Conservation (phyloP, 2,329 filamentous ascomycete species). For the Arachnopeziza araneosa region DNA sequence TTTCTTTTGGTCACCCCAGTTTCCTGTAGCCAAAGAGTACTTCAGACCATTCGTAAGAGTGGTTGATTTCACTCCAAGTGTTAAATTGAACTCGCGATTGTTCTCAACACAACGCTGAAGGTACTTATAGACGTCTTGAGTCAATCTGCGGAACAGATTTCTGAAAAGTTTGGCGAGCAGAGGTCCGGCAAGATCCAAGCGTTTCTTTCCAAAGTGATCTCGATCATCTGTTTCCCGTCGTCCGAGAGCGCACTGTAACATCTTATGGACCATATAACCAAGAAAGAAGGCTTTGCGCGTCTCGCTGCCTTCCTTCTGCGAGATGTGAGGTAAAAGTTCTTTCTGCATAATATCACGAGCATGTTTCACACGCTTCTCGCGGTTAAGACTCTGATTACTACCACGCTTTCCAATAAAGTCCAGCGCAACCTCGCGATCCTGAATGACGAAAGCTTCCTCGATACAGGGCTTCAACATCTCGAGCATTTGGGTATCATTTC, state of each 20-base stretch:
- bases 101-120: constrained; percentile 89
- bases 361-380: constrained; percentile 85
- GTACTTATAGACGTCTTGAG: constrained; percentile 84
- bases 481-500: constrained; percentile 92
- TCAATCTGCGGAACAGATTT: constrained; percentile 83
- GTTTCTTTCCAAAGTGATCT: constrained; percentile 99
- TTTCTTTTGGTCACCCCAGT: constrained; percentile 99
- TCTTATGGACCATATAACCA: constrained; percentile 96
- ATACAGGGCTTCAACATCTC: constrained; percentile 97
- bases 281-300: constrained; percentile 97
- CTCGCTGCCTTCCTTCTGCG: constrained; percentile 88
- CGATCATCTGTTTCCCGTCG: constrained; percentile 92
- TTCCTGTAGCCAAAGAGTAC: constrained; percentile 94
- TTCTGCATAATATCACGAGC: constrained; percentile 95
- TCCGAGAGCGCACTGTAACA: constrained; percentile 88
- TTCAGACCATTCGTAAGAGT: constrained; percentile 92
- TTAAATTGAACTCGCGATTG: constrained; percentile 82
- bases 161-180: constrained; percentile 95
- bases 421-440: constrained; percentile 88
- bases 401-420: constrained; percentile 96
- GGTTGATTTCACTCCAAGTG: constrained; percentile 82
- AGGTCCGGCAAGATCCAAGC: constrained; percentile 89
- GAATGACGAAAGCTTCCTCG: constrained; percentile 93
- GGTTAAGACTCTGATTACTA: constrained; percentile 65
- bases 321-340: constrained; percentile 94